Evolutionary conservation across 495 filamentous ascomycete species (phyloP).

Genomic region (Daldinia bambusicola): DNA sequence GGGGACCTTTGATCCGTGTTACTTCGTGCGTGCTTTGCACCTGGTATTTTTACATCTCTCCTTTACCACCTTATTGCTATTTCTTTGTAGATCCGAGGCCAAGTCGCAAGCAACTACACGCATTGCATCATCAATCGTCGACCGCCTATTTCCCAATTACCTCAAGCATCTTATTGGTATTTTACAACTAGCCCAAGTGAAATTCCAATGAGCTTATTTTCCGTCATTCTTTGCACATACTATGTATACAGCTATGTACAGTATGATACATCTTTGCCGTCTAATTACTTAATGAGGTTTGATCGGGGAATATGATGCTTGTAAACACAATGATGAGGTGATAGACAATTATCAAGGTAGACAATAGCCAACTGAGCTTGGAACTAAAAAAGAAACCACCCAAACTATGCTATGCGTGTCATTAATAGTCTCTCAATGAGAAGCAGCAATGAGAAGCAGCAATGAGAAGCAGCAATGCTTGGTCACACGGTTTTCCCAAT

Average conservation of each 20-base stretch:
- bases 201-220: conserved; percentile 36
- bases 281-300: conserved; percentile 15
- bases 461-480: conserved; percentile 5
- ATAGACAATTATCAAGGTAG: conserved; percentile 9
- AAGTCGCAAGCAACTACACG: conserved; percentile 37
- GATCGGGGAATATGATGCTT: conserved; percentile 23
- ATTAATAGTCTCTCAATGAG: conserved; percentile 4
- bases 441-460: too few species aligned
- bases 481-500: conserved; percentile 39
- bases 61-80: conserved; percentile 18
- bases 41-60: background rate
- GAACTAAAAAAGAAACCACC: conserved; percentile 17
- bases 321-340: conserved; percentile 35
- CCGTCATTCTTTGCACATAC: conserved; percentile 35
- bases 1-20: background rate
- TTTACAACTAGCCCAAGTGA: conserved; percentile 6
- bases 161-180: background rate
- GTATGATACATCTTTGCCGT: conserved; percentile 1
- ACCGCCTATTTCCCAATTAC: conserved; percentile 26
- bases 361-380: conserved; percentile 8
- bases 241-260: too few species aligned
- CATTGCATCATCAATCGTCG: conserved; percentile 41
- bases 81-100: conserved; percentile 27
- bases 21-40: background rate
- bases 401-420: background rate